phyloP scores from a whole-genome alignment of 768 basidiomycete genomes.

The Hebeloma cylindrosporum region DNA sequence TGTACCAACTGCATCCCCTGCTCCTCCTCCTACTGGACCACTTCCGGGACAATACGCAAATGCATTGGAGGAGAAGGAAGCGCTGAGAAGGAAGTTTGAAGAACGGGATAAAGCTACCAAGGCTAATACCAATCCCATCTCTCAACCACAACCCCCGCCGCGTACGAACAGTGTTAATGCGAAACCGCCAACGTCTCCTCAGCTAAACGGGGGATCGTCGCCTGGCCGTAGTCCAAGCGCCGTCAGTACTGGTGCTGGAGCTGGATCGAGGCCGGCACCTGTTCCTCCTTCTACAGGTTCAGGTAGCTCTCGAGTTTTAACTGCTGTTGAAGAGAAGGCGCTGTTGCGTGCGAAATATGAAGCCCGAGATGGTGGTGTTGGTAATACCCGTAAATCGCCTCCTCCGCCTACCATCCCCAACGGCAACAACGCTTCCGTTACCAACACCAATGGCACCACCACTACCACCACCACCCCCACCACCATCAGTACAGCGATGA shows the following conservation, averaged over 20 bases:
- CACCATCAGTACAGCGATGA: slow-evolving; percentile 12
- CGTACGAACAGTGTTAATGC: slow-evolving; percentile 23
- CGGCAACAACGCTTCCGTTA: slow-evolving; percentile 17
- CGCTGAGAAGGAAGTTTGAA: slow-evolving; percentile 53
- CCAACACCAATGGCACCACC: too few species aligned
- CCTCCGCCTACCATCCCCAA: slow-evolving; percentile 11
- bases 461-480: too few species aligned
- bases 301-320: slow-evolving; percentile 38
- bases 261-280: slow-evolving; percentile 34
- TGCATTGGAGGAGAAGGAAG: slow-evolving; percentile 53
- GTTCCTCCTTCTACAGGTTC: too few species aligned
- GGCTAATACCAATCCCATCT: slow-evolving; percentile 16
- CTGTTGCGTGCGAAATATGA: slow-evolving; percentile 63
- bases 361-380: slow-evolving; percentile 45
- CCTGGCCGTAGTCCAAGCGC: slow-evolving; percentile 22
- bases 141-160: slow-evolving; percentile 22
- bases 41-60: slow-evolving; percentile 27
- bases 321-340: slow-evolving; percentile 82
- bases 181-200: slow-evolving; percentile 14
- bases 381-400: slow-evolving; percentile 13
- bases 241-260: too few species aligned
- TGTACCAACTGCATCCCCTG: slow-evolving; percentile 12
- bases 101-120: slow-evolving; percentile 45
- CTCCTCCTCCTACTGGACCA: slow-evolving; percentile 19
- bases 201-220: slow-evolving; percentile 17